These are phyloP conservation scores for Penicillium angulare DNA, from an alignment of 495 filamentous ascomycete species.

Conservation along the genomic window DNA sequence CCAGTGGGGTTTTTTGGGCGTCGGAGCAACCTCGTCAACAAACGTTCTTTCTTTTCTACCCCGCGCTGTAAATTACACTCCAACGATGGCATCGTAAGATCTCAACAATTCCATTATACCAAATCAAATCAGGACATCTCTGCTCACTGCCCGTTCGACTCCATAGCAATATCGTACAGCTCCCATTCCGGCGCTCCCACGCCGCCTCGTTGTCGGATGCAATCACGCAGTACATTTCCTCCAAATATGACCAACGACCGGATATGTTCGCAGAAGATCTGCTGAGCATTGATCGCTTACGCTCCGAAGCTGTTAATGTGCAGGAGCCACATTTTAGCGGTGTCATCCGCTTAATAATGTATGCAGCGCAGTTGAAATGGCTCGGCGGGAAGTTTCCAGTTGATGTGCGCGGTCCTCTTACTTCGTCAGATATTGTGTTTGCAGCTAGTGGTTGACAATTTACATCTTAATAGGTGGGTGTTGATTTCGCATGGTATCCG, in stretches of 20 bases:
- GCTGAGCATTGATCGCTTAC: slow-evolving; percentile 77
- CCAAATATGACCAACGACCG: slow-evolving; percentile 98
- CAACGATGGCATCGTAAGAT: slow-evolving; percentile 48
- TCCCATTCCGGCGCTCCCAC: slow-evolving; percentile 87
- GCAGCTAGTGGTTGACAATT: background rate
- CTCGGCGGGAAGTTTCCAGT: slow-evolving; percentile 94
- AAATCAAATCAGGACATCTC: too few relatives aligned
- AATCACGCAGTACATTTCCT: slow-evolving; percentile 94
- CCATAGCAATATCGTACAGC: slow-evolving; percentile 52
- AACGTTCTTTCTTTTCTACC: slow-evolving; percentile 20
- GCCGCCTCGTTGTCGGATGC: slow-evolving; percentile 72
- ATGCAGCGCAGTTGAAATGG: slow-evolving; percentile 93
- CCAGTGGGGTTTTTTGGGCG: slow-evolving; percentile 23
- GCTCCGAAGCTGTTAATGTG: slow-evolving; percentile 79
- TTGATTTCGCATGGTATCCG: slow-evolving; percentile 94
- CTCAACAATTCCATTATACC: too few relatives aligned
- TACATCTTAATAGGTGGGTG: slow-evolving; percentile 65
- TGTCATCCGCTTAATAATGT: slow-evolving; percentile 78
- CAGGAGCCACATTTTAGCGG: slow-evolving; percentile 89
- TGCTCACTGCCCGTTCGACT: too few relatives aligned
- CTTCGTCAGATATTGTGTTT: background rate
- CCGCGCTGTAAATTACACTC: slow-evolving; percentile 6
- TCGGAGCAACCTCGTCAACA: slow-evolving; percentile 34
- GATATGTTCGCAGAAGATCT: slow-evolving; percentile 95
- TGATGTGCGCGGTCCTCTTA: slow-evolving; percentile 61